A percentile compares a stretch with the other conserved stretches of the same genome.
Evolutionary conservation across 768 basidiomycete genomes (phyloP).

Genomic region (Nidularia pulvinata): DNA sequence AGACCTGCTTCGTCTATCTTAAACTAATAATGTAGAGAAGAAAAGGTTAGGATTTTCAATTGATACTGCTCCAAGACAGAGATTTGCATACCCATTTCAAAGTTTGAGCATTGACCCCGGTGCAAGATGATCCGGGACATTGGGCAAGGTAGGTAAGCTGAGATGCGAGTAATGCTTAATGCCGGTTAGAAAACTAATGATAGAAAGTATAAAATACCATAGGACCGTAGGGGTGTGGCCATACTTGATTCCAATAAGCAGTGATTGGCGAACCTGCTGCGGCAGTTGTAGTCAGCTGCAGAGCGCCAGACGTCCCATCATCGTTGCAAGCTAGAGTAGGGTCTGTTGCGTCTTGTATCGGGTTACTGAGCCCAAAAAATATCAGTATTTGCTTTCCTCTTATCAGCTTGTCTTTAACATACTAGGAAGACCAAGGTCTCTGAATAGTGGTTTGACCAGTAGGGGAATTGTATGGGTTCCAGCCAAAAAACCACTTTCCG

Average conservation of each 20-base stretch:
- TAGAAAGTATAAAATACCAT: slow-evolving; percentile 22
- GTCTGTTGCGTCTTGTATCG: slow-evolving; percentile 34
- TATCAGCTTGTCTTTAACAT: slow-evolving; percentile 4
- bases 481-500: slow-evolving; percentile 40
- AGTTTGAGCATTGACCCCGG: slow-evolving; percentile 29
- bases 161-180: neutral
- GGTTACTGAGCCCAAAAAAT: slow-evolving; percentile 24
- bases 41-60: neutral
- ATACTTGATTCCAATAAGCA: slow-evolving; percentile 42
- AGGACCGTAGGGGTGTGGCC: slow-evolving; percentile 43
- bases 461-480: slow-evolving; percentile 39
- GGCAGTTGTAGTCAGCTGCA: slow-evolving; percentile 39
- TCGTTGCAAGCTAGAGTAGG: slow-evolving; percentile 43
- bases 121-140: slow-evolving; percentile 41
- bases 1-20: slow-evolving; percentile 47
- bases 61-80: neutral
- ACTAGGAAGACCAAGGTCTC: slow-evolving; percentile 45
- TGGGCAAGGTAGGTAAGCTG: slow-evolving; percentile 44
- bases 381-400: neutral
- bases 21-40: slow-evolving; percentile 22
- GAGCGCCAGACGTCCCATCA: slow-evolving; percentile 33
- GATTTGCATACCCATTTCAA: slow-evolving; percentile 36
- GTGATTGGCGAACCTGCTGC: slow-evolving; percentile 37
- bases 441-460: slow-evolving; percentile 40
- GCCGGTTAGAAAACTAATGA: neutral